Evolutionary conservation across 441 rosid genomes (phyloP).

Genomic region (Sinapis alba): DNA sequence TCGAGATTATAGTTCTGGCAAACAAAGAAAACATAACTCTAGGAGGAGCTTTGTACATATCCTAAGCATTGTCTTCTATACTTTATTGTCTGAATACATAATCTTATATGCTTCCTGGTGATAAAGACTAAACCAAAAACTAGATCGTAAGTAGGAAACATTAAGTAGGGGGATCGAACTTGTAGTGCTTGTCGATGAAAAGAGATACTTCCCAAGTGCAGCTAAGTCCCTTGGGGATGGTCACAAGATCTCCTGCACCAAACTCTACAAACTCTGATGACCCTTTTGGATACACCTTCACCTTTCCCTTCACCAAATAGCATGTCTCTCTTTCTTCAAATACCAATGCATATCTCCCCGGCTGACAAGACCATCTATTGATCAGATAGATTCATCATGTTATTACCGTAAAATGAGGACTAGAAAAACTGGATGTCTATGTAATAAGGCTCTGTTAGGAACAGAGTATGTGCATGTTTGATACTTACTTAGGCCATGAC

Average conservation of each 20-base stretch:
- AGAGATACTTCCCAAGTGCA: constrained; percentile 94
- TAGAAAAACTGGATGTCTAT: neutral
- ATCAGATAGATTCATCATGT: constrained; percentile 28
- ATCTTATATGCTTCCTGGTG: constrained; percentile 30
- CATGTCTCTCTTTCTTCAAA: constrained; percentile 95
- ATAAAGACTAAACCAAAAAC: constrained; percentile 36
- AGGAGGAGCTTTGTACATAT: constrained; percentile 20
- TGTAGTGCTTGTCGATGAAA: constrained; percentile 88
- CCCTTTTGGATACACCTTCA: constrained; percentile 69
- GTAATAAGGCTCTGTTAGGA: neutral
- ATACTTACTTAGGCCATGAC: constrained; percentile 95
- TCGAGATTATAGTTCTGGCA: neutral
- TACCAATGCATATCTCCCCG: constrained; percentile 85
- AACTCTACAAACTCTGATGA: constrained; percentile 73
- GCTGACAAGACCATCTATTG: constrained; percentile 89
- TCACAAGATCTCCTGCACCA: constrained; percentile 93
- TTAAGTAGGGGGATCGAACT: constrained; percentile 67
- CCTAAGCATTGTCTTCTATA: constrained; percentile 21
- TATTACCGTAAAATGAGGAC: constrained; percentile 1
- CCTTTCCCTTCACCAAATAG: constrained; percentile 83
- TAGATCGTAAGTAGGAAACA: constrained; percentile 11
- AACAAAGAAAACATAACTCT: constrained; percentile 23
- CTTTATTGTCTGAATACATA: constrained; percentile 21
- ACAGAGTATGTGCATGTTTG: constrained; percentile 16
- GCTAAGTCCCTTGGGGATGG: constrained; percentile 84